Percentiles rank a stretch among this genome's conserved stretches.
These are phyloP conservation scores for Zelonia costaricensis DNA, from an alignment of 208 protist genomes.

Conservation along the genomic window DNA sequence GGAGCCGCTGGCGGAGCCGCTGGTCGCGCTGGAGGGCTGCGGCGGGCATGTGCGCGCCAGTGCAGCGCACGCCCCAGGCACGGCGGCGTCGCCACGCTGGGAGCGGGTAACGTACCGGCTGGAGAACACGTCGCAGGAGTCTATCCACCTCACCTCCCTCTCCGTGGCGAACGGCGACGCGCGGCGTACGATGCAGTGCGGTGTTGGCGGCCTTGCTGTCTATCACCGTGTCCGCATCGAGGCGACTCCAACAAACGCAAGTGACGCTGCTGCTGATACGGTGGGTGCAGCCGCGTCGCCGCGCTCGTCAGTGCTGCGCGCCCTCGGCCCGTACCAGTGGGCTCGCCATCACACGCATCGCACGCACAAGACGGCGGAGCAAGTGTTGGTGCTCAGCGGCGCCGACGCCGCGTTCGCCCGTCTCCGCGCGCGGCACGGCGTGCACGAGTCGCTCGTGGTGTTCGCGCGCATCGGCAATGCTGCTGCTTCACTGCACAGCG, in stretches of 20 bases:
- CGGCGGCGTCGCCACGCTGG: neutral
- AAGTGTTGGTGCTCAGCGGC: conserved; percentile 24
- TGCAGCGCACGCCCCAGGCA: neutral
- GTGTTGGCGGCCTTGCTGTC: conserved; percentile 39
- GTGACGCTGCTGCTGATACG: neutral
- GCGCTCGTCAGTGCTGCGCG: neutral
- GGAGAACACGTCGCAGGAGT: conserved; percentile 17
- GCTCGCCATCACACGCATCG: neutral
- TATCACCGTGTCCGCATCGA: neutral
- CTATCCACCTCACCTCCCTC: conserved; percentile 21
- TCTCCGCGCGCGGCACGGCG: conserved; percentile 6
- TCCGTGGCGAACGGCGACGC: conserved; percentile 22
- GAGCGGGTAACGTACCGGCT: conserved; percentile 13
- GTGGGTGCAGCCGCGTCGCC: neutral
- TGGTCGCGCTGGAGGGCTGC: no score
- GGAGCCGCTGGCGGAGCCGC: neutral
- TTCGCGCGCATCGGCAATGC: conserved; percentile 26
- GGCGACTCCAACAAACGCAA: neutral
- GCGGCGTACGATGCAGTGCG: conserved; percentile 25
- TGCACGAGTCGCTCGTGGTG: conserved; percentile 15
- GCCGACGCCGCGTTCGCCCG: conserved; percentile 11
- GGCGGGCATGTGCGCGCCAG: conserved; percentile 3
- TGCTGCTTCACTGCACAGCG: neutral
- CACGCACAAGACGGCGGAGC: conserved; percentile 9
- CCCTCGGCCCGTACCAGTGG: neutral